Evolutionary conservation across 2,329 filamentous ascomycete species (phyloP).

Genomic region (Alternaria triticina): DNA sequence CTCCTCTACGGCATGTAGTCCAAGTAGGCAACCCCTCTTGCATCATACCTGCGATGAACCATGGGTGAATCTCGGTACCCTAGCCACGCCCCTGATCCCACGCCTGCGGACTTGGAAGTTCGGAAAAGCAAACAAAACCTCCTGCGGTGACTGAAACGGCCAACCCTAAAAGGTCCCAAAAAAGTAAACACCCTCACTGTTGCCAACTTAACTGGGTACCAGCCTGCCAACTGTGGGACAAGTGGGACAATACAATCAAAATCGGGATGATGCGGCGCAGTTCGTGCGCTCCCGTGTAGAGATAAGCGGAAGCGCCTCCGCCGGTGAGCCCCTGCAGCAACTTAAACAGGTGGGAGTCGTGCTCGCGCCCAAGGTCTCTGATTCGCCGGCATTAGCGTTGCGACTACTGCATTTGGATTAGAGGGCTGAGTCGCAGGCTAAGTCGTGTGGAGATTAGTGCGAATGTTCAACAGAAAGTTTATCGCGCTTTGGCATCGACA

Average conservation of each 20-base stretch:
- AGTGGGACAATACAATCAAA: not conserved
- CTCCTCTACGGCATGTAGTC: not conserved
- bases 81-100: not conserved
- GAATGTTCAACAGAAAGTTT: not conserved
- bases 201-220: not conserved
- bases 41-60: not conserved
- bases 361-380: not conserved
- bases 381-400: not conserved
- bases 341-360: not conserved
- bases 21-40: not conserved
- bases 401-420: not conserved
- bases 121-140: not conserved
- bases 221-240: not conserved
- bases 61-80: not conserved
- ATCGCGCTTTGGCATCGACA: not conserved
- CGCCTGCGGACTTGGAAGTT: not conserved
- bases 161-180: not conserved
- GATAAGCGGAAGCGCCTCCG: constrained; percentile 1
- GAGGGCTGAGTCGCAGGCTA: not conserved
- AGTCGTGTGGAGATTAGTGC: not conserved
- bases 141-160: not conserved
- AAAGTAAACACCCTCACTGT: not conserved
- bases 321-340: not conserved
- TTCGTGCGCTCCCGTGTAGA: not conserved
- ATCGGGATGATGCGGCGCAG: not conserved